Percentiles rank a stretch among this genome's conserved stretches.
phyloP scores from a whole-genome alignment of 345 rosid genomes.

The Stellera chamaejasme region DNA sequence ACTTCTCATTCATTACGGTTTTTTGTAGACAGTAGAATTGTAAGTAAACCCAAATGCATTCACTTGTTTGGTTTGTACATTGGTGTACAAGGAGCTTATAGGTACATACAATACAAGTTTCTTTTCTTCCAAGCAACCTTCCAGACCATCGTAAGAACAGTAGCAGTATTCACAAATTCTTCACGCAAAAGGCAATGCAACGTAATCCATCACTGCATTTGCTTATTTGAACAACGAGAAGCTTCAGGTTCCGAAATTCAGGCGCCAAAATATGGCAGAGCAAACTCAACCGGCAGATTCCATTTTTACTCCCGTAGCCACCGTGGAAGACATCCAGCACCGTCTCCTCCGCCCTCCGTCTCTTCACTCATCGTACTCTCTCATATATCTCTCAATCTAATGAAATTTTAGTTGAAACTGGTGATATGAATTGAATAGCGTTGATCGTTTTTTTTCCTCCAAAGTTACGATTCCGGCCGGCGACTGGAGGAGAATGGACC shows the following conservation, averaged over 20 bases:
- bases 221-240: too few relatives aligned
- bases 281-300: conserved; percentile 7
- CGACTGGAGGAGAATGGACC: conserved; percentile 1
- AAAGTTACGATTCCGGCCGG: neutral
- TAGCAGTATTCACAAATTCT: too few relatives aligned
- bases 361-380: conserved; percentile 5
- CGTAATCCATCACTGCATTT: too few relatives aligned
- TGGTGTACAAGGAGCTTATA: too few relatives aligned
- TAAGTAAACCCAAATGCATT: neutral
- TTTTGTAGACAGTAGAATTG: too few relatives aligned
- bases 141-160: too few relatives aligned
- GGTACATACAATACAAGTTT: too few relatives aligned
- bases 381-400: neutral
- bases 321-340: conserved; percentile 19
- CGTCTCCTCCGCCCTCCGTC: conserved; percentile 19
- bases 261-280: conserved; percentile 11
- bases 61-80: too few relatives aligned
- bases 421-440: neutral
- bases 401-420: neutral
- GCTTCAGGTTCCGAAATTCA: neutral
- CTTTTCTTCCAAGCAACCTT: too few relatives aligned
- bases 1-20: too few relatives aligned
- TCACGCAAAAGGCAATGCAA: too few relatives aligned
- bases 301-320: conserved; percentile 14
- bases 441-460: neutral